These are phyloP conservation scores for Apodospora peruviana DNA, from an alignment of 495 filamentous ascomycete genomes.

Conservation along the genomic window DNA sequence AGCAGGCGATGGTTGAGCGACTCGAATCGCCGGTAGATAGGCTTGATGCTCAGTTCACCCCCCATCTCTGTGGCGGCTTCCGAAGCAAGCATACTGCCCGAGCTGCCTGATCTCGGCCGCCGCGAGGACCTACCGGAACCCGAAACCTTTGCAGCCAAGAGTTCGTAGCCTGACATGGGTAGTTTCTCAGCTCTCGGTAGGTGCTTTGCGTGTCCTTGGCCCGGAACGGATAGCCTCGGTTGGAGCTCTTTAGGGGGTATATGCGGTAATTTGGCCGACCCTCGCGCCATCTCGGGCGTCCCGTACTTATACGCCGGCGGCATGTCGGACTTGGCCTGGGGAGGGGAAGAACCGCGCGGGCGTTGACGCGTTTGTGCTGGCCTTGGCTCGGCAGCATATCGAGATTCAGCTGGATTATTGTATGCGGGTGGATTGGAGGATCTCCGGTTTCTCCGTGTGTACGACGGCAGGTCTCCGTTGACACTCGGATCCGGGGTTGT, in stretches of 20 bases:
- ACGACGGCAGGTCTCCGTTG: conserved; percentile 16
- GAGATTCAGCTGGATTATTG: not conserved
- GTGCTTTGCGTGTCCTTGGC: conserved; percentile 21
- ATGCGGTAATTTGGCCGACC: conserved; percentile 21
- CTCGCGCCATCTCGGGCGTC: conserved; percentile 28
- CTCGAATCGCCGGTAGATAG: conserved; percentile 83
- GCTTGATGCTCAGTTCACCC: conserved; percentile 41
- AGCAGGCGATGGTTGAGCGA: conserved; percentile 79
- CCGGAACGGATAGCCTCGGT: conserved; percentile 22
- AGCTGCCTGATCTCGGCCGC: no score
- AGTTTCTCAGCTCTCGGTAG: conserved; percentile 30
- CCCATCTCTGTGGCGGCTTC: conserved; percentile 6
- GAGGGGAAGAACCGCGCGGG: no score
- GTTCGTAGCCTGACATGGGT: conserved; percentile 57
- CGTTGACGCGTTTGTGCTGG: not conserved
- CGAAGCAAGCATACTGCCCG: no score
- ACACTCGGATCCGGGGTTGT: conserved; percentile 39
- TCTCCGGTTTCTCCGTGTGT: not conserved
- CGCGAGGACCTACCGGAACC: not conserved
- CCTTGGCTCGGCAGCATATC: not conserved
- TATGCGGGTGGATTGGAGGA: not conserved
- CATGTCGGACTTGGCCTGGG: not conserved
- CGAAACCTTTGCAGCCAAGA: conserved; percentile 58
- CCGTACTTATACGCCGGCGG: conserved; percentile 18
- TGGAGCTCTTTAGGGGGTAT: conserved; percentile 22